A percentile compares a stretch with the other conserved stretches of the same genome.
These are phyloP conservation scores for Paxillus rubicundulus DNA, from an alignment of 768 basidiomycete species.

Conservation along the genomic window DNA sequence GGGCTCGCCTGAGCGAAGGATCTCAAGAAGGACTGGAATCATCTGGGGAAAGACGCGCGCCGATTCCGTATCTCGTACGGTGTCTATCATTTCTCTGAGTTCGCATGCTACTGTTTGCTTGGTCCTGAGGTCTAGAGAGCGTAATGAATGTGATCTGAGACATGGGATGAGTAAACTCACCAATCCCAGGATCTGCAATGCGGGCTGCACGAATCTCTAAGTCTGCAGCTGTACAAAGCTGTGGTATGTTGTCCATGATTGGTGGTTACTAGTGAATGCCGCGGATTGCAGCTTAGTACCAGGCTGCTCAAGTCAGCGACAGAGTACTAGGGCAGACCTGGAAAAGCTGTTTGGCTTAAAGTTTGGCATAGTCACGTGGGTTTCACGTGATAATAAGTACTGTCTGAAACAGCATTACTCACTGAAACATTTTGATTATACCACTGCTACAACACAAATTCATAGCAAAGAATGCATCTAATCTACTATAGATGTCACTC, in stretches of 20 bases:
- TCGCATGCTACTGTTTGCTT: constrained; percentile 73
- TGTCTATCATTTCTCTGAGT: constrained; percentile 79
- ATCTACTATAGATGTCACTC: too few species aligned
- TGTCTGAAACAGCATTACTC: too few species aligned
- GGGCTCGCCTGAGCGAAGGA: constrained; percentile 66
- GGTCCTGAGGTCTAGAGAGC: constrained; percentile 58
- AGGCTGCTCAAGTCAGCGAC: background rate
- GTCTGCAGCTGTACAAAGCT: constrained; percentile 50
- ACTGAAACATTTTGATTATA: too few species aligned
- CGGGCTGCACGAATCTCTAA: constrained; percentile 69
- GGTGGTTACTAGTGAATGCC: background rate
- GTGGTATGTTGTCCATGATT: constrained; percentile 44
- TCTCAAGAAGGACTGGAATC: constrained; percentile 69
- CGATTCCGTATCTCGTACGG: constrained; percentile 71
- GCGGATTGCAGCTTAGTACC: background rate
- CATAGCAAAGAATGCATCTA: too few species aligned
- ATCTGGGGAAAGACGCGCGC: constrained; percentile 67
- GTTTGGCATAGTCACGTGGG: constrained; percentile 34
- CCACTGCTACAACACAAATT: too few species aligned
- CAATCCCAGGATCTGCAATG: constrained; percentile 73
- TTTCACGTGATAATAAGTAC: constrained; percentile 25
- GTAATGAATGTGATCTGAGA: background rate
- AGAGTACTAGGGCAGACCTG: constrained; percentile 27
- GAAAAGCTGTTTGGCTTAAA: constrained; percentile 31
- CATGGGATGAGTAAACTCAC: constrained; percentile 34